Conservation (phyloP, 345 rosid genomes). For the Acer saccharum region DNA sequence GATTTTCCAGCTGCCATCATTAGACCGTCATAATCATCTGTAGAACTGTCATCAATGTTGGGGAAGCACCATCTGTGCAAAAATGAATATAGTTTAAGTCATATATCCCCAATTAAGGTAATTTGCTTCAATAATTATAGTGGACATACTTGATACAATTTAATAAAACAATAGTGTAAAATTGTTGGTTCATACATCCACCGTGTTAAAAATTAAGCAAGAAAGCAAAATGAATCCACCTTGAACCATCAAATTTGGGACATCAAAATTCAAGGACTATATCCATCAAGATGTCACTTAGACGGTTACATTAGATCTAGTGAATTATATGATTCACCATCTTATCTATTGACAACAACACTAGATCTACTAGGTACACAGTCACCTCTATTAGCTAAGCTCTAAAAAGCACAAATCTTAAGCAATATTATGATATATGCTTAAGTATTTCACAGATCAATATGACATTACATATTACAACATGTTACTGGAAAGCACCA, state of each 20-base stretch:
- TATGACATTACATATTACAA: neutral
- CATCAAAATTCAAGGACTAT: neutral
- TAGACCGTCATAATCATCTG: slow-evolving; percentile 67
- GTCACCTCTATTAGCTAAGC: neutral
- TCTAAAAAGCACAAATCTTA: neutral
- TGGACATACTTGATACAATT: neutral
- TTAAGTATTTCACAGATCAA: neutral
- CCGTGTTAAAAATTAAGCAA: neutral
- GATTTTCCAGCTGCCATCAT: slow-evolving; percentile 84
- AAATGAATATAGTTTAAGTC: slow-evolving; percentile 16
- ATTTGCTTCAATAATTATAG: neutral
- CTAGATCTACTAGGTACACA: neutral
- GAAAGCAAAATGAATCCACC: neutral
- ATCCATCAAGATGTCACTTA: neutral
- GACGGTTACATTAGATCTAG: neutral
- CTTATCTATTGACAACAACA: neutral
- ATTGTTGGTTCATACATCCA: neutral
- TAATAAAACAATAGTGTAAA: neutral
- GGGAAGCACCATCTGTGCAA: slow-evolving; percentile 68
- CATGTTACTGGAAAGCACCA: neutral
- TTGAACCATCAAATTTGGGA: neutral
- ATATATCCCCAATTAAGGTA: neutral
- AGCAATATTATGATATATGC: neutral
- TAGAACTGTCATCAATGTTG: slow-evolving; percentile 53
- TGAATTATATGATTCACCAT: neutral